Evolutionary conservation across 1,139 yeast species (phyloP).

Genomic region (Blastobotrys persicus): DNA sequence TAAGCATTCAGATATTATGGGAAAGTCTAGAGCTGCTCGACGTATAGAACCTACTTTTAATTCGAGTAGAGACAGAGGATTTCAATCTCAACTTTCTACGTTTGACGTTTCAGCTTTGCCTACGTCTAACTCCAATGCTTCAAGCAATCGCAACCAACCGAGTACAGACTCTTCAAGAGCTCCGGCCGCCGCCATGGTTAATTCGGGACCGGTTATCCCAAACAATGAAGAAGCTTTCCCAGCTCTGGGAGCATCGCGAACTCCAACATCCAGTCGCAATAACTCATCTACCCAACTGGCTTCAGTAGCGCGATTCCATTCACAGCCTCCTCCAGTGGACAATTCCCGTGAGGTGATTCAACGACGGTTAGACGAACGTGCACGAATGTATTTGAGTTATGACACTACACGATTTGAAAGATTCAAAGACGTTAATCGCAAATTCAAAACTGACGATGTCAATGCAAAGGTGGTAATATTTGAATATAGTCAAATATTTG

Average conservation of each 20-base stretch:
- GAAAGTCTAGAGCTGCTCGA: constrained; percentile 31
- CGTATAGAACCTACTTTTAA: constrained; percentile 31
- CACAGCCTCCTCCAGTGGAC: constrained; percentile 34
- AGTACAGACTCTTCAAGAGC: constrained; percentile 25
- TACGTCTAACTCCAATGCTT: constrained; percentile 7
- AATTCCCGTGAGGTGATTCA: constrained; percentile 54
- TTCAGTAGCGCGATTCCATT: constrained; percentile 25
- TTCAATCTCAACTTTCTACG: constrained; percentile 70
- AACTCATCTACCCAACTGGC: constrained; percentile 18
- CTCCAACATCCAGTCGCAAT: not conserved
- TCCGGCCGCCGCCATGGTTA: constrained; percentile 22
- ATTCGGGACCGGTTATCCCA: constrained; percentile 18
- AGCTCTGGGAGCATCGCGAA: constrained; percentile 25
- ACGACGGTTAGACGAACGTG: constrained; percentile 77
- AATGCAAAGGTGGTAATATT: constrained; percentile 50
- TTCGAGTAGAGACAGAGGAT: constrained; percentile 34
- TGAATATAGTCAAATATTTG: constrained; percentile 55
- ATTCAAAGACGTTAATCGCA: constrained; percentile 51
- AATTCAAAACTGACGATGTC: constrained; percentile 48
- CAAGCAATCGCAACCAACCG: constrained; percentile 21
- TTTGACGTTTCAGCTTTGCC: constrained; percentile 19
- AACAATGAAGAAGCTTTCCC: constrained; percentile 30
- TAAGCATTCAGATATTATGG: constrained; percentile 65
- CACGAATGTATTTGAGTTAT: constrained; percentile 54
- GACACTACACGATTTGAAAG: constrained; percentile 46